Conservation (phyloP, 139 green algal species). For the Axilococcus clingmanii region DNA sequence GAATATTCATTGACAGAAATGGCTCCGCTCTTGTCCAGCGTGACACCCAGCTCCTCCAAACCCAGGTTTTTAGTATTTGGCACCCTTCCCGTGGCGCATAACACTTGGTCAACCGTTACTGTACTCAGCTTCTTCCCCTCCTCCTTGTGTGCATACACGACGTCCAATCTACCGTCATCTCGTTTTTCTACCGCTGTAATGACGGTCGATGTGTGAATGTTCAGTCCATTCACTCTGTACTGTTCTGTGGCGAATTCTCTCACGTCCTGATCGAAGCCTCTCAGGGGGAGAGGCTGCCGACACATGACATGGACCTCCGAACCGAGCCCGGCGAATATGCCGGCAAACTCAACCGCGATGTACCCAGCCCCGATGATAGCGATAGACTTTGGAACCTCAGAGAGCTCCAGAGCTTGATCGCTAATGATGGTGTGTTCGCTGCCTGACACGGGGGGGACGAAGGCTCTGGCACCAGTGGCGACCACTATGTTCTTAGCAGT, state of each 20-base stretch:
- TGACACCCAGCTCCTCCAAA: slow-evolving; percentile 57
- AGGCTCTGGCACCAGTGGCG: slow-evolving; percentile 70
- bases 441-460: slow-evolving; percentile 7
- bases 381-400: slow-evolving; percentile 40
- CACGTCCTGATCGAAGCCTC: slow-evolving; percentile 45
- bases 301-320: slow-evolving; percentile 73
- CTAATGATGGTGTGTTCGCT: slow-evolving; percentile 81
- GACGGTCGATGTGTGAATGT: slow-evolving; percentile 4
- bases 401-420: slow-evolving; percentile 86
- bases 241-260: slow-evolving; percentile 21
- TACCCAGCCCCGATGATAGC: slow-evolving; percentile 87
- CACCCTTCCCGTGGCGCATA: slow-evolving; percentile 23
- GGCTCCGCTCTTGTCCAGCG: slow-evolving; percentile 36
- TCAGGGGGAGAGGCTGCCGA: slow-evolving; percentile 53
- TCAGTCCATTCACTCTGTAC: slow-evolving; percentile 22
- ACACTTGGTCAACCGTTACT: slow-evolving; percentile 18
- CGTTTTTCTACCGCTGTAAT: neutral
- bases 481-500: slow-evolving; percentile 83
- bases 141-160: neutral
- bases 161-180: slow-evolving; percentile 3
- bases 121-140: neutral
- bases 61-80: slow-evolving; percentile 26
- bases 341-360: slow-evolving; percentile 93
- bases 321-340: slow-evolving; percentile 89
- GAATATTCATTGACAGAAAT: slow-evolving; percentile 86